Evolutionary conservation across 306 rosid species (phyloP).

Genomic region (Ceratonia siliqua): DNA sequence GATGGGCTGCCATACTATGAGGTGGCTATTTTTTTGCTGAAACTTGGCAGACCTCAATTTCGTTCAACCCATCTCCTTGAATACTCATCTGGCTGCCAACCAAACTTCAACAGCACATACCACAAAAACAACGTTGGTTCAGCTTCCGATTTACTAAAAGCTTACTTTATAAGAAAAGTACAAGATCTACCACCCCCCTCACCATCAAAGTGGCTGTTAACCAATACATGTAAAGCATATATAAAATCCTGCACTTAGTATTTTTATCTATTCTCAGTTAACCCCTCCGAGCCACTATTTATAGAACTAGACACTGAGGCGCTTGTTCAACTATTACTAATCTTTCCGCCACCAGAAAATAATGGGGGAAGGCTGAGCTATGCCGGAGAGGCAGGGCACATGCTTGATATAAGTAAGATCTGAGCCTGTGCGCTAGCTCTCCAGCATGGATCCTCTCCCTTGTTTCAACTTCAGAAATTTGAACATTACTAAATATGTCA

Average conservation of each 20-base stretch:
- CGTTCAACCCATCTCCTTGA: neutral
- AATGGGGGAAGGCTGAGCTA: slow-evolving; percentile 46
- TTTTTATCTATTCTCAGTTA: neutral
- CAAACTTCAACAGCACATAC: slow-evolving; percentile 59
- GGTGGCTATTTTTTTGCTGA: slow-evolving; percentile 27
- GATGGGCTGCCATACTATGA: slow-evolving; percentile 43
- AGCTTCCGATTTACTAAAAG: slow-evolving; percentile 18
- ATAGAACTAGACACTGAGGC: neutral
- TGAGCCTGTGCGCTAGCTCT: slow-evolving; percentile 62
- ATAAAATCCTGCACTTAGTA: too few relatives aligned
- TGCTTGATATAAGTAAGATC: slow-evolving; percentile 47
- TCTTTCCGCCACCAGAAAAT: slow-evolving; percentile 13
- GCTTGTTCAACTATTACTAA: neutral
- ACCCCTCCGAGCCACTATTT: neutral
- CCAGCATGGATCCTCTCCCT: slow-evolving; percentile 63
- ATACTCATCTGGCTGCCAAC: slow-evolving; percentile 56
- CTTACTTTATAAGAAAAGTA: slow-evolving; percentile 30
- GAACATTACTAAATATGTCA: neutral
- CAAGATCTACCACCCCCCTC: slow-evolving; percentile 47
- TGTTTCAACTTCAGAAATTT: neutral
- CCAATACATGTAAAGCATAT: too few relatives aligned
- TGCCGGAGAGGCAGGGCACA: slow-evolving; percentile 94
- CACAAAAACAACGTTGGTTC: slow-evolving; percentile 40
- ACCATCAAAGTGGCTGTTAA: slow-evolving; percentile 31
- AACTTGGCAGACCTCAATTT: slow-evolving; percentile 34